phyloP scores from a whole-genome alignment of 306 rosid genomes.

The Datisca glomerata region DNA sequence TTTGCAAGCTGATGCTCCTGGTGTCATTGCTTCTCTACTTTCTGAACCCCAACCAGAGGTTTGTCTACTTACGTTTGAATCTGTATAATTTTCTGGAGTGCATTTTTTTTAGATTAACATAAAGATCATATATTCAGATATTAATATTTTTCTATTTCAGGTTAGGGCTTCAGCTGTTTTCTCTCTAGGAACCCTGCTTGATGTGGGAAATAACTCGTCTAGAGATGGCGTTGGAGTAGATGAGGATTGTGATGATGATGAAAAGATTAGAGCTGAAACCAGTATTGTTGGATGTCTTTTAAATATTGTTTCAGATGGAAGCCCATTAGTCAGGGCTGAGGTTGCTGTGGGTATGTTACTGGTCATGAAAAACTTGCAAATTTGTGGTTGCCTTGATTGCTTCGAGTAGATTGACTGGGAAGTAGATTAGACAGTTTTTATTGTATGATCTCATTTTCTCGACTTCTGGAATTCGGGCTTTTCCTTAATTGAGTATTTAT shows the following conservation, averaged over 20 bases:
- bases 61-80: conserved; percentile 9
- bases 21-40: conserved; percentile 54
- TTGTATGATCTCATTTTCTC: too few relatives aligned
- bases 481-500: not conserved
- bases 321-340: conserved; percentile 97
- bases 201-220: conserved; percentile 58
- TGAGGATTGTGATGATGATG: conserved; percentile 84
- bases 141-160: conserved; percentile 53
- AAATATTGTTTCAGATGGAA: conserved; percentile 87
- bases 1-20: conserved; percentile 71
- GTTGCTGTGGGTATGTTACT: conserved; percentile 95
- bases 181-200: conserved; percentile 88
- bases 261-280: conserved; percentile 70
- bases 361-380: too few relatives aligned
- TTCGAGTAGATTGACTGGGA: too few relatives aligned
- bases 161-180: conserved; percentile 98
- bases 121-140: too few relatives aligned
- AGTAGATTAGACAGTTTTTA: too few relatives aligned
- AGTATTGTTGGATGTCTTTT: conserved; percentile 68
- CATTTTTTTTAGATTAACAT: too few relatives aligned
- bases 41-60: conserved; percentile 95
- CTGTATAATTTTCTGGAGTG: conserved; percentile 11
- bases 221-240: conserved; percentile 70
- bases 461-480: too few relatives aligned
- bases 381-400: too few relatives aligned